Percentiles rank a stretch among this genome's conserved stretches.
Conservation (phyloP, 192 early-diverging fungal genomes). For the Oehlia diaphana region DNA sequence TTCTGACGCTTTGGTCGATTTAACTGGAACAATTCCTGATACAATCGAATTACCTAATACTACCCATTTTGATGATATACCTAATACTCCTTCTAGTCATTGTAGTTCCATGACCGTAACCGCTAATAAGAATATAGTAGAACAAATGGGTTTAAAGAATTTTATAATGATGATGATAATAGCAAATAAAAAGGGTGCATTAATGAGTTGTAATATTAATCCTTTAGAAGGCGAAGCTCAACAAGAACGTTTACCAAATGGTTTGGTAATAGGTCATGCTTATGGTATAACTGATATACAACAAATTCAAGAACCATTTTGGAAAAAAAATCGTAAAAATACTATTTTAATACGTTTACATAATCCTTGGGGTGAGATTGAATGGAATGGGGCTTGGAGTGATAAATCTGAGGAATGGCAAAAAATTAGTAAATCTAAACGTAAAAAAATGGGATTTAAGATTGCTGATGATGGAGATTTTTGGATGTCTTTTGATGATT, state of each 20-base stretch:
- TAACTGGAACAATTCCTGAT: constrained; percentile 49
- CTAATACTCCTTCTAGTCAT: not conserved
- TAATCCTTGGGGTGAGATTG: constrained; percentile 44
- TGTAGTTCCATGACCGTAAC: not conserved
- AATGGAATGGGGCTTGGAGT: constrained; percentile 44
- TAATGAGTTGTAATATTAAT: constrained; percentile 48
- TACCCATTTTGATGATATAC: not conserved
- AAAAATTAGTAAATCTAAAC: constrained; percentile 33
- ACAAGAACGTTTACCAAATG: constrained; percentile 32
- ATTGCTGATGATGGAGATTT: constrained; percentile 42
- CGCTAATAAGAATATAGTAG: not conserved
- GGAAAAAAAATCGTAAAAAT: constrained; percentile 6
- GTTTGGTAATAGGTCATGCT: constrained; percentile 37
- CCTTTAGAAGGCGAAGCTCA: constrained; percentile 8
- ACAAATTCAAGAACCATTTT: constrained; percentile 28
- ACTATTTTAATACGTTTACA: constrained; percentile 38
- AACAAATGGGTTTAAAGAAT: constrained; percentile 31
- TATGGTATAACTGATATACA: constrained; percentile 43
- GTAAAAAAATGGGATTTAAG: constrained; percentile 36
- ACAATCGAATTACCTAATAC: constrained; percentile 33
- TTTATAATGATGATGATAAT: constrained; percentile 34
- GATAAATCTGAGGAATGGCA: constrained; percentile 44
- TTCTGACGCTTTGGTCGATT: constrained; percentile 41
- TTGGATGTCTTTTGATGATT: constrained; percentile 48
- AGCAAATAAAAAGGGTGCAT: constrained; percentile 24